These are phyloP conservation scores for Verbascum thapsus DNA, from an alignment of 257 asterid species.

Conservation along the genomic window DNA sequence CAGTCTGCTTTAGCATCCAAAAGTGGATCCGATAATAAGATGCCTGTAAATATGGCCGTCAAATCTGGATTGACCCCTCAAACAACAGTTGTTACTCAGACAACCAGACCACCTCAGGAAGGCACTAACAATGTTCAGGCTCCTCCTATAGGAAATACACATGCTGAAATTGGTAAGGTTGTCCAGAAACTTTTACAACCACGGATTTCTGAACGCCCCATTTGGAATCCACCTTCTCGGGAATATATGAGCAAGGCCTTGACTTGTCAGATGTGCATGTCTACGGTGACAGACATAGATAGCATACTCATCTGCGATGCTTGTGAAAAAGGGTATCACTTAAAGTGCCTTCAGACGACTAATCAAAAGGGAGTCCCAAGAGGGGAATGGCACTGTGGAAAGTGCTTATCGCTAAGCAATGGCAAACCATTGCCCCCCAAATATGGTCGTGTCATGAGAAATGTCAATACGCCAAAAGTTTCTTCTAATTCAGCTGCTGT, in stretches of 20 bases:
- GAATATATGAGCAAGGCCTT: conserved; percentile 83
- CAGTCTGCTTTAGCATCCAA: conserved; percentile 55
- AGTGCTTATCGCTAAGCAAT: conserved; percentile 77
- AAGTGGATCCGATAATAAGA: conserved; percentile 52
- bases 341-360: conserved; percentile 78
- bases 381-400: conserved; percentile 96
- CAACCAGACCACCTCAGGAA: conserved; percentile 51
- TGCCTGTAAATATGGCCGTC: conserved; percentile 47
- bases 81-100: conserved; percentile 48
- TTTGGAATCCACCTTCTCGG: conserved; percentile 90
- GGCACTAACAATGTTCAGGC: conserved; percentile 45
- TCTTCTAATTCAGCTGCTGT: conserved; percentile 43
- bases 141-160: conserved; percentile 51
- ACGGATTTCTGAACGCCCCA: conserved; percentile 51
- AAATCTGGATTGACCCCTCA: conserved; percentile 55
- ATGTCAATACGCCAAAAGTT: conserved; percentile 51
- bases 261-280: conserved; percentile 77
- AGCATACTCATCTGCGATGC: conserved; percentile 86
- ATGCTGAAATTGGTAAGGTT: conserved; percentile 74
- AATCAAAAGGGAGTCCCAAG: conserved; percentile 67
- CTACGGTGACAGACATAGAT: conserved; percentile 58
- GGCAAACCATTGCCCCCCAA: conserved; percentile 97
- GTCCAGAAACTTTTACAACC: conserved; percentile 76
- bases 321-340: conserved; percentile 93
- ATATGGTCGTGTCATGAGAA: conserved; percentile 96